phyloP scores from a whole-genome alignment of 2,329 filamentous ascomycete species.

The Didymella keratinophila region DNA sequence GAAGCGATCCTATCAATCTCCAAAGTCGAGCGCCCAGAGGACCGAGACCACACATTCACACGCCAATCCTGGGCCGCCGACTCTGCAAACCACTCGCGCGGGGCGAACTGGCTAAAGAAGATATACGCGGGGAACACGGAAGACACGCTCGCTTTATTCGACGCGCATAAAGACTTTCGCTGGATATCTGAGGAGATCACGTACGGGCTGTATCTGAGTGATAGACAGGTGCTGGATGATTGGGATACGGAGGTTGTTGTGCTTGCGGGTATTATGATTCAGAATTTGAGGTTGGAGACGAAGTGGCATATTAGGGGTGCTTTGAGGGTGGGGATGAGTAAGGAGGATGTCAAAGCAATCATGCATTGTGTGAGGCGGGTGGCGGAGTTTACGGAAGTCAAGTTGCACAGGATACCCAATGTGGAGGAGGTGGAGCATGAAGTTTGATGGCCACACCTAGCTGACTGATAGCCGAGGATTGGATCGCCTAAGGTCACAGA shows the following conservation, averaged over 20 bases:
- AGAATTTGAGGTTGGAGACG: slow-evolving; percentile 63
- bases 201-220: slow-evolving; percentile 65
- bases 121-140: slow-evolving; percentile 63
- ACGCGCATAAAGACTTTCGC: slow-evolving; percentile 57
- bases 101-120: slow-evolving; percentile 63
- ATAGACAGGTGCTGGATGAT: slow-evolving; percentile 62
- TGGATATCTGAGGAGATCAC: slow-evolving; percentile 57
- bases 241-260: slow-evolving; percentile 65
- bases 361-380: slow-evolving; percentile 50
- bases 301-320: slow-evolving; percentile 64
- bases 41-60: slow-evolving; percentile 7
- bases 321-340: slow-evolving; percentile 57
- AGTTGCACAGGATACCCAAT: slow-evolving; percentile 38
- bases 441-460: slow-evolving; percentile 25
- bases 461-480: not conserved
- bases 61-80: slow-evolving; percentile 64
- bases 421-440: slow-evolving; percentile 46
- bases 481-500: too few species aligned
- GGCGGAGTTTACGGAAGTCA: slow-evolving; percentile 37
- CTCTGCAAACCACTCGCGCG: slow-evolving; percentile 61
- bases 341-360: slow-evolving; percentile 54
- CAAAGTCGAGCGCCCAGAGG: slow-evolving; percentile 4
- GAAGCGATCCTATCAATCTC: slow-evolving; percentile 65
- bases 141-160: slow-evolving; percentile 43
- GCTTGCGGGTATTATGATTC: slow-evolving; percentile 64